Base-by-base conservation (phyloP, 345 rosid genomes). In the Syzygium grande region DNA sequence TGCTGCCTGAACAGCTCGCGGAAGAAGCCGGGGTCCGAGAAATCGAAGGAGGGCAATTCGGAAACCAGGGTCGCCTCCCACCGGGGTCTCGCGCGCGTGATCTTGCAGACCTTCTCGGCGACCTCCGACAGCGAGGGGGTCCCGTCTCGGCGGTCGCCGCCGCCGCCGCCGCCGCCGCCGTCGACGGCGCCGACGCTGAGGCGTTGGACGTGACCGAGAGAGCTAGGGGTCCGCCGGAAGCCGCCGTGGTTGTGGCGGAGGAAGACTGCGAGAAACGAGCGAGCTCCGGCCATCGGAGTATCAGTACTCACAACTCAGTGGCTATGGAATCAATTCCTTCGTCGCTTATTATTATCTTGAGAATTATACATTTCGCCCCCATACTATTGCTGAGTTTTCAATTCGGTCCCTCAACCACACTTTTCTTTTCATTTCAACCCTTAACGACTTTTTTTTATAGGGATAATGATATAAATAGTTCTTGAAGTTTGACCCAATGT, bases 31-130 rank as follows among this genome's bases (percentile, higher is more conserved):
- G 95, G 95, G 78, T 93, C 93, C 23, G 91, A 86, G 85, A 94
- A 94, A 91, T 90, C 88, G 88, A 94, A 91, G 85, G 93, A 93
- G 4, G 96, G 94, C 86, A 91, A 94, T 77, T 94, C 92, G 9
- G 93, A 92, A 52, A 89, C 78, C 85, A 96, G 90, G 90, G 91
- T 91, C 86, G 90, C 89, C 54, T 94, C 93, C 97, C 96, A 95
- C 85, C 91, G 89, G 85, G 91, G 88, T 65, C 89, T 91, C 86
- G 90, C 90, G 86, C 93, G 91, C 68, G 88, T 93, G 86, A 95
- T 90, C 86, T 86, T 56, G 43, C 93, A 91, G 53, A 95, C 94
- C 51, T 91, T 88, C 85, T 87, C 87, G 51, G 93, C 94, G 89
- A 93, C 89, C 54, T 92, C 94, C 55, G 89, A 55, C 55, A 88